Evolutionary conservation across 495 filamentous ascomycete genomes (phyloP).

Genomic region (Tuber umbilicatum): DNA sequence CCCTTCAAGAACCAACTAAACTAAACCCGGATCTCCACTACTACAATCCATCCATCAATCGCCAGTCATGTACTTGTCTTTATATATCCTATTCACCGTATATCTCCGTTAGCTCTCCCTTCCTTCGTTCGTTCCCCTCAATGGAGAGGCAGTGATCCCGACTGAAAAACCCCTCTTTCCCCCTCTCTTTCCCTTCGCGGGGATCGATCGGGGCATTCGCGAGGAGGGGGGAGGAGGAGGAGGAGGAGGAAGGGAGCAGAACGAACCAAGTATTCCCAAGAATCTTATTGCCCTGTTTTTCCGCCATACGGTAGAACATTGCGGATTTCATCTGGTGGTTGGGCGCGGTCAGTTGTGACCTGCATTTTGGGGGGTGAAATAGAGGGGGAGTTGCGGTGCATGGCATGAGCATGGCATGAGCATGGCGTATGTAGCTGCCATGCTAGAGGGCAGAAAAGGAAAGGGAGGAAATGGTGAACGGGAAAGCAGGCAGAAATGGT

Average conservation of each 20-base stretch:
- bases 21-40: too few relatives aligned
- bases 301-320: conserved; percentile 87
- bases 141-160: neutral
- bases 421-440: conserved; percentile 9
- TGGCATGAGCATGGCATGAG: neutral
- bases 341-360: neutral
- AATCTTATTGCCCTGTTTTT: conserved; percentile 78
- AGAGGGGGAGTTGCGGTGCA: conserved; percentile 7
- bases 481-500: conserved; percentile 6
- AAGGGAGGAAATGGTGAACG: conserved; percentile 25
- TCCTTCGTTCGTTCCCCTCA: neutral
- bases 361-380: conserved; percentile 17
- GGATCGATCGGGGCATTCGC: conserved; percentile 8
- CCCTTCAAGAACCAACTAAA: neutral
- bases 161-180: neutral
- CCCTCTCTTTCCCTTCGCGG: conserved; percentile 6
- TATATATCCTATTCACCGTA: conserved; percentile 37
- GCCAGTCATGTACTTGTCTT: conserved; percentile 43
- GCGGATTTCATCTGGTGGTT: conserved; percentile 51
- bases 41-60: conserved; percentile 15
- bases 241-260: conserved; percentile 34
- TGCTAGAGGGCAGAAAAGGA: conserved; percentile 5
- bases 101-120: neutral
- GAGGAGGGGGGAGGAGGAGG: too few relatives aligned
- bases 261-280: conserved; percentile 91